phyloP scores from a whole-genome alignment of 1,139 yeast genomes.

The Suhomyces panamericanus region DNA sequence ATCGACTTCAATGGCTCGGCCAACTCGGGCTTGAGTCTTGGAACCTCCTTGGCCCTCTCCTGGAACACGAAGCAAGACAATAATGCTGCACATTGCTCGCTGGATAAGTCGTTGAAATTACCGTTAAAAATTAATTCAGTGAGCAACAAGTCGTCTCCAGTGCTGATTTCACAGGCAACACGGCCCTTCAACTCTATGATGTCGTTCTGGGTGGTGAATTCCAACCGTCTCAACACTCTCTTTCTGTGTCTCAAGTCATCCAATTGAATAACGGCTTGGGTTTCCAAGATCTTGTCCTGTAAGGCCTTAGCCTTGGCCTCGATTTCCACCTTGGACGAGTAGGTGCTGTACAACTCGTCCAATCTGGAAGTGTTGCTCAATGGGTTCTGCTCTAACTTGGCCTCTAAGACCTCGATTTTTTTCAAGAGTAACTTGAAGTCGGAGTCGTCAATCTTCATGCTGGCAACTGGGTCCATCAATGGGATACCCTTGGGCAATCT shows the following conservation, averaged over 20 bases:
- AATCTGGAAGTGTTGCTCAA: constrained; percentile 66
- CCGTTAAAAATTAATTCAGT: constrained; percentile 95
- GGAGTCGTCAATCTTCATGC: constrained; percentile 85
- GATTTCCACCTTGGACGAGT: constrained; percentile 61
- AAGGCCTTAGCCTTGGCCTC: constrained; percentile 61
- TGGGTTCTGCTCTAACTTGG: constrained; percentile 70
- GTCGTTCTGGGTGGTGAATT: constrained; percentile 80
- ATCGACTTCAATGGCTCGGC: constrained; percentile 84
- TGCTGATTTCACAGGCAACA: constrained; percentile 91
- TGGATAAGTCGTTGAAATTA: constrained; percentile 79
- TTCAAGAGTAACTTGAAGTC: constrained; percentile 69
- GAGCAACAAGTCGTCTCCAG: constrained; percentile 86
- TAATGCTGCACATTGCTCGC: constrained; percentile 91
- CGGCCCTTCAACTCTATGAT: constrained; percentile 95
- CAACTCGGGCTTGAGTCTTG: constrained; percentile 81
- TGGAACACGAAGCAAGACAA: constrained; percentile 95
- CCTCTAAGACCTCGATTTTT: constrained; percentile 79
- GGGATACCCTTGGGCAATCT: constrained; percentile 92
- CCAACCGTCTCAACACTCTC: constrained; percentile 78
- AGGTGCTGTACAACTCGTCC: constrained; percentile 60
- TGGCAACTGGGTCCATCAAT: constrained; percentile 80
- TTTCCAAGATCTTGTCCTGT: constrained; percentile 69
- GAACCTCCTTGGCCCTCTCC: constrained; percentile 88
- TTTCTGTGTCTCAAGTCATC: constrained; percentile 93
- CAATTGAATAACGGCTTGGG: constrained; percentile 88